A percentile compares a stretch with the other conserved stretches of the same genome.
Evolutionary conservation across 2,329 filamentous ascomycete genomes (phyloP).

Genomic region (Chrysosphaeria jannelii): DNA sequence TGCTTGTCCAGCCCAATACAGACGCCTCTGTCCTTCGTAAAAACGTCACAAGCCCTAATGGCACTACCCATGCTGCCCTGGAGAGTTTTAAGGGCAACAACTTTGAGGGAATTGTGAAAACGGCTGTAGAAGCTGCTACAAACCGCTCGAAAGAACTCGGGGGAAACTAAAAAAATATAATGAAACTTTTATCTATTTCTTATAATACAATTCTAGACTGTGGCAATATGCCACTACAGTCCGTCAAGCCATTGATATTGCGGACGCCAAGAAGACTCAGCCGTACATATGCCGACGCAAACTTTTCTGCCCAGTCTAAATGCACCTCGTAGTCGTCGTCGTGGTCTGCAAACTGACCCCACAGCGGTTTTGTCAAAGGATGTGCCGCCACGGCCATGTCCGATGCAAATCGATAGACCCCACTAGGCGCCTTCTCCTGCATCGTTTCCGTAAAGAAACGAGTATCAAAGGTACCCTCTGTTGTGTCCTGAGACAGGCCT

Average conservation of each 20-base stretch:
- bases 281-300: conserved; percentile 21
- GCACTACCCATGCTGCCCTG: conserved; percentile 18
- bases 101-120: conserved; percentile 13
- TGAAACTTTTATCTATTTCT: neutral
- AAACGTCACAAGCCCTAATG: conserved; percentile 22
- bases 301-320: conserved; percentile 12
- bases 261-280: conserved; percentile 23
- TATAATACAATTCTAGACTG: conserved; percentile 1
- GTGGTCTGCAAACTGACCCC: conserved; percentile 9
- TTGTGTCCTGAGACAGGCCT: conserved; percentile 15
- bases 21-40: conserved; percentile 15
- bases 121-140: conserved; percentile 16
- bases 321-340: conserved; percentile 7
- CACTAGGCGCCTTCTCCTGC: conserved; percentile 7
- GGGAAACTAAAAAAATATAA: conserved; percentile 2
- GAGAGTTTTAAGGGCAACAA: conserved; percentile 16
- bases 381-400: conserved; percentile 13
- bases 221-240: conserved; percentile 22
- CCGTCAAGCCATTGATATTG: conserved; percentile 22
- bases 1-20: conserved; percentile 17
- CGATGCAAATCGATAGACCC: conserved; percentile 12
- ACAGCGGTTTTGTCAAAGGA: conserved; percentile 10
- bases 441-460: conserved; percentile 15
- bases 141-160: conserved; percentile 15
- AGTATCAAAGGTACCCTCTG: conserved; percentile 18